phyloP scores from a whole-genome alignment of 2,329 filamentous ascomycete species.

The Fusarium sp. region DNA sequence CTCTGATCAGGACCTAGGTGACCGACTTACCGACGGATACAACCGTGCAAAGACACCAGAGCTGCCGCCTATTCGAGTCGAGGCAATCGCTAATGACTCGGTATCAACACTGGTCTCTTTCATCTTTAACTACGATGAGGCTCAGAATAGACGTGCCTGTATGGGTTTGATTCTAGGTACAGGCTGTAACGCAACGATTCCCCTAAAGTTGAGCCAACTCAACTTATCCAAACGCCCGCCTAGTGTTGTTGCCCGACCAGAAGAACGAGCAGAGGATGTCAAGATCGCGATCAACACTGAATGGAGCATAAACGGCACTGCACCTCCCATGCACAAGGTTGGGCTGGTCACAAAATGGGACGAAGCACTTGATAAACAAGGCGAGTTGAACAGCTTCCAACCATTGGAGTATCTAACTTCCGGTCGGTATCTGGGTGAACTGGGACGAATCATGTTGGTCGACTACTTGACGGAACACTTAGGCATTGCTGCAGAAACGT shows the following conservation, averaged over 20 bases:
- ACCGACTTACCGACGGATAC: conserved; percentile 70
- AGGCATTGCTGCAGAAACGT: conserved; percentile 53
- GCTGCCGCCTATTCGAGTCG: conserved; percentile 75
- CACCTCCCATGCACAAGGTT: conserved; percentile 72
- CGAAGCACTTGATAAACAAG: conserved; percentile 71
- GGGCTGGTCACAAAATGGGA: conserved; percentile 79
- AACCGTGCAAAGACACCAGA: conserved; percentile 57
- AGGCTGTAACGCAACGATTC: conserved; percentile 83
- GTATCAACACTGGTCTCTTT: conserved; percentile 84
- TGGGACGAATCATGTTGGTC: conserved; percentile 76
- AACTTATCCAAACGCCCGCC: conserved; percentile 71
- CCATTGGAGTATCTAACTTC: conserved; percentile 88
- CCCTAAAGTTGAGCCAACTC: conserved; percentile 72
- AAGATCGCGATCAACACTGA: conserved; percentile 85
- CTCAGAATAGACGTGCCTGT: conserved; percentile 71
- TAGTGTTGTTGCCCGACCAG: conserved; percentile 62
- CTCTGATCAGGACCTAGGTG: conserved; percentile 69
- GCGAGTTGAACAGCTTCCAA: conserved; percentile 80
- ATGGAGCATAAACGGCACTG: conserved; percentile 83
- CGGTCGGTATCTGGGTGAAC: conserved; percentile 81
- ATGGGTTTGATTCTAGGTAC: conserved; percentile 88
- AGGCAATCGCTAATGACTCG: conserved; percentile 84
- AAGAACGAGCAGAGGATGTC: conserved; percentile 61
- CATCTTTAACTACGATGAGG: conserved; percentile 75
- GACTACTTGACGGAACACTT: conserved; percentile 68